Evolutionary conservation across 768 basidiomycete species (phyloP), one percentile per base, ranked within the genome.

Genomic region (Dioszegia aurantiaca): DNA sequence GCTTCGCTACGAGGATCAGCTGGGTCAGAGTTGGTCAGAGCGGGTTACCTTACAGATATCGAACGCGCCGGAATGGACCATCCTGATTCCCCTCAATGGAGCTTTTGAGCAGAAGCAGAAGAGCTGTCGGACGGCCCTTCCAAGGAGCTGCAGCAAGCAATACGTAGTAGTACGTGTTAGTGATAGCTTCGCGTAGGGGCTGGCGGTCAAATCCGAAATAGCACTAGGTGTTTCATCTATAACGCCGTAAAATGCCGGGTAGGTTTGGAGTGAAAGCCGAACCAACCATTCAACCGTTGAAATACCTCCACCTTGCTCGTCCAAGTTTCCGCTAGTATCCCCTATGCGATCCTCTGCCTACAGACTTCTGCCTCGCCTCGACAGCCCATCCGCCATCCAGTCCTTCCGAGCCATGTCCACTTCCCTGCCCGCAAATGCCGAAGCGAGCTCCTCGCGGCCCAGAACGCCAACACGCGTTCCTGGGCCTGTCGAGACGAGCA

Each of bases 401-500:
- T 10, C 43, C 21, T 16, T 21, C 26, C 40, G 54, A 28, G 30
- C n/a, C 27, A 59, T 59, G 51, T 53, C 58, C 41, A 31, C 57
- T 16, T 53, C 58, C 33, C 17, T 36, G 4, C 4, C 47, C 11
- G 10, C 31, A 4, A 17, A n/a, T 14, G 55, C 55, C 55, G 55
- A 47, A 36, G 55, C 55, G 45, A 54, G 51, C 46, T 48, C 40
- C 6, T 60, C 61, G 2, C 37, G 58, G 9, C 26, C 55, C 14
- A n/a, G 63, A 16, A 37, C 49, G 5, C 63, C 65, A 10, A 61
- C 62, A 11, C 27, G 68, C 6, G 57, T 72, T 26, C 72, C 74
- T 19, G 77, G 77, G 0, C 77, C 77, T 2, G 68, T 78, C 1
- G 74, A 78, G 60, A 62, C 58, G 10, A 55, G 69, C 4, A 78